A percentile compares a stretch with the other conserved stretches of the same genome.
These are phyloP conservation scores for Leishmania guyanensis DNA, from an alignment of 208 protist genomes.

Conservation along the genomic window DNA sequence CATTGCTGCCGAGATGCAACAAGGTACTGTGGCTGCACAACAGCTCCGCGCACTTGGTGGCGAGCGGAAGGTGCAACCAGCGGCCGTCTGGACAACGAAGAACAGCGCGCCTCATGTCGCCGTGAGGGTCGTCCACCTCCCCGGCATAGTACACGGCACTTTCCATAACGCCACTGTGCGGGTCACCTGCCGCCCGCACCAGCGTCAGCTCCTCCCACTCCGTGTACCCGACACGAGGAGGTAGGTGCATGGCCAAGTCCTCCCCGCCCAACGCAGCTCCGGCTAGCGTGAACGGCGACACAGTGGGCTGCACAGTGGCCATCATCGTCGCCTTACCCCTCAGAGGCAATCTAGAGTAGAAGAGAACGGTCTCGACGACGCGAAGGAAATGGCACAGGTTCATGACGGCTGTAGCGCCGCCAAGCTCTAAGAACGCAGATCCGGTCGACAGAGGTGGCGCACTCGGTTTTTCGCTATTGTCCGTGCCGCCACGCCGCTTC, in stretches of 20 bases:
- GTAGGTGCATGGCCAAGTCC: conserved; percentile 1
- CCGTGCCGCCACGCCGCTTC: neutral
- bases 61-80: conserved; percentile 79
- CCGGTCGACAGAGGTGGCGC: neutral
- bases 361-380: conserved; percentile 68
- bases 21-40: conserved; percentile 49
- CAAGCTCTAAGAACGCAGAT: conserved; percentile 29
- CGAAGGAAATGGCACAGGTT: conserved; percentile 69
- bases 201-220: conserved; percentile 58
- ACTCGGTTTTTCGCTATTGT: neutral
- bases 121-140: conserved; percentile 27
- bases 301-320: neutral
- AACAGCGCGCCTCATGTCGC: conserved; percentile 31
- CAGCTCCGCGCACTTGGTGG: conserved; percentile 64
- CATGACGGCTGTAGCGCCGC: conserved; percentile 33
- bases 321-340: conserved; percentile 4
- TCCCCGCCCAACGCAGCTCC: neutral
- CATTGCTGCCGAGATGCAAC: conserved; percentile 61
- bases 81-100: conserved; percentile 58
- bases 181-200: conserved; percentile 2
- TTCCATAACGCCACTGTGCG: neutral
- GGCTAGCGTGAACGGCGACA: conserved; percentile 1
- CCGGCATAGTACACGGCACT: conserved; percentile 18
- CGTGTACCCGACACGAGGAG: conserved; percentile 39
- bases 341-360: conserved; percentile 45